Evolutionary conservation across 129 eudicot genomes (phyloP), one percentile per base, ranked within the genome.

Genomic region (Lonicera japonica): DNA sequence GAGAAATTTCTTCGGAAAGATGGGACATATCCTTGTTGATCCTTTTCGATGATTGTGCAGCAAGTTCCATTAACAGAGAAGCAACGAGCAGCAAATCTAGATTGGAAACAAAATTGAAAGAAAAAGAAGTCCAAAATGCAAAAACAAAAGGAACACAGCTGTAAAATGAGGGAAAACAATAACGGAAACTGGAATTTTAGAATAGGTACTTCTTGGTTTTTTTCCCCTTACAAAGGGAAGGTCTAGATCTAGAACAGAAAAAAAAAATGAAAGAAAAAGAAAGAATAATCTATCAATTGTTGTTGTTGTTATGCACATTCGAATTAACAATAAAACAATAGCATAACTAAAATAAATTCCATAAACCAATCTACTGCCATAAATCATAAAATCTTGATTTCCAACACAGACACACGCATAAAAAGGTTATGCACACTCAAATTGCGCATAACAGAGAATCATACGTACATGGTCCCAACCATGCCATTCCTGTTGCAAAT

Each of bases 401-500:
- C n/a, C n/a, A n/a, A n/a, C n/a, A n/a, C n/a, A n/a, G 18, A 16
- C 20, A 29, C 51, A 66, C 8, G 40, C 52, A 22, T 29, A 16
- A 9, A 24, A 24, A 21, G 36, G 16, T 25, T 36, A 45, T 19
- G 23, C 57, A 20, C 19, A 8, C 51, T 8, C 47, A 54, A 20
- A 36, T 34, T 18, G 36, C 40, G 9, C 21, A 56, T 65, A 51
- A 25, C 36, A 52, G 29, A 46, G 43, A 53, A 57, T 34, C 25
- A 63, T 25, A 47, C 95, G 63, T 84, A 90, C 95, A 86, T 61
- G 97, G 88, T 70, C 97, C 97, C 80, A 90, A 57, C 94, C 95
- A 81, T 50, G 97, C 84, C 97, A 86, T 83, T 66, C 79, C 81
- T 63, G 97, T 70, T 8, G 97, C 95, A 73, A 83, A 90, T 45